phyloP scores from a whole-genome alignment of 352 stramenopile genomes.

The Discostella stelligera region DNA sequence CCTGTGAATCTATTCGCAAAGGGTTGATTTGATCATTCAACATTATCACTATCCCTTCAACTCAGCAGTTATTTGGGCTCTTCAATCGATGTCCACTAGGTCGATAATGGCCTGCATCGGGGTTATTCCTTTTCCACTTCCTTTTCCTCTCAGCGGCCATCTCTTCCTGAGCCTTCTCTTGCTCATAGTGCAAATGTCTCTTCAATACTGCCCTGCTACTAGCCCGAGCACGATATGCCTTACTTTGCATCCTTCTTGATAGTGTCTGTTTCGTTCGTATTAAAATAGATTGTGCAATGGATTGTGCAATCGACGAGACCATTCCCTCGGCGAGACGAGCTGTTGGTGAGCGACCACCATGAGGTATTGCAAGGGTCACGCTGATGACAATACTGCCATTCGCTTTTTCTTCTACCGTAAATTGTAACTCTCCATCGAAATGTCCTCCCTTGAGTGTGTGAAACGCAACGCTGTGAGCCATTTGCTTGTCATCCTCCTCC shows the following conservation, averaged over 20 bases:
- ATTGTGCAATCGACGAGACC: slow-evolving; percentile 41
- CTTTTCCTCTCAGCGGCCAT: slow-evolving; percentile 75
- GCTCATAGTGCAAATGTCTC: slow-evolving; percentile 57
- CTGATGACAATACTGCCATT: slow-evolving; percentile 32
- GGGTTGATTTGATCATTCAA: no score
- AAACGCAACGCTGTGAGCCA: slow-evolving; percentile 38
- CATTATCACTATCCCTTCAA: not conserved
- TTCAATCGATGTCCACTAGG: slow-evolving; percentile 62
- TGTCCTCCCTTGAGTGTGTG: slow-evolving; percentile 65
- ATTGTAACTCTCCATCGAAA: slow-evolving; percentile 74
- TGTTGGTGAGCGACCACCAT: slow-evolving; percentile 42
- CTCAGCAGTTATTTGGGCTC: slow-evolving; percentile 60
- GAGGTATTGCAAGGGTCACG: slow-evolving; percentile 57
- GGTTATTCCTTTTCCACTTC: slow-evolving; percentile 75
- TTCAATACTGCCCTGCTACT: slow-evolving; percentile 51
- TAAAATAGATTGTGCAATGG: slow-evolving; percentile 49
- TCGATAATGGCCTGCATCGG: slow-evolving; percentile 68
- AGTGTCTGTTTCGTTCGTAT: slow-evolving; percentile 57
- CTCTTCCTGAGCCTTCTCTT: slow-evolving; percentile 73
- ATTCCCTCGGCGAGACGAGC: slow-evolving; percentile 52
- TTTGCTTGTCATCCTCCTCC: slow-evolving; percentile 17
- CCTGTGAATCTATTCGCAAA: not conserved
- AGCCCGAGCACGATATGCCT: slow-evolving; percentile 49
- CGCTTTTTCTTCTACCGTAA: slow-evolving; percentile 48
- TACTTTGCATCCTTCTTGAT: slow-evolving; percentile 52